These are phyloP conservation scores for Vicia faba DNA, from an alignment of 306 rosid species.

Conservation along the genomic window DNA sequence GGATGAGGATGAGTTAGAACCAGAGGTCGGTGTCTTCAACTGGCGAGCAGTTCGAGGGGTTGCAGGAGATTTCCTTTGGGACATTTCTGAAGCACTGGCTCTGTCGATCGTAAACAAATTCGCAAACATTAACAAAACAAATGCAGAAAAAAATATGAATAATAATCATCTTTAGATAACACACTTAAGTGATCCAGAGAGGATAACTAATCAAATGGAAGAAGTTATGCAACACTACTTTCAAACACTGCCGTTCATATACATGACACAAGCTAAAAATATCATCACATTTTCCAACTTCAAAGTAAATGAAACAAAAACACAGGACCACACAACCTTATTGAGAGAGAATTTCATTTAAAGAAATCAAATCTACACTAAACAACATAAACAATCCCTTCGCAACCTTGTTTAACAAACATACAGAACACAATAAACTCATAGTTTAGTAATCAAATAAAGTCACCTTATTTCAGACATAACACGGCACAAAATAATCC, in stretches of 20 bases:
- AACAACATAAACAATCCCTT: neutral
- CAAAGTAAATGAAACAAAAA: conserved; percentile 13
- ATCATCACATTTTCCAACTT: neutral
- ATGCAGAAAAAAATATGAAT: conserved; percentile 1
- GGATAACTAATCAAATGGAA: neutral
- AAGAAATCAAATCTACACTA: neutral
- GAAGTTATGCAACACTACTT: conserved; percentile 16
- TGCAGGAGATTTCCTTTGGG: conserved; percentile 67
- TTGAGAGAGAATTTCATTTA: neutral
- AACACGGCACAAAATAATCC: conserved; percentile 5
- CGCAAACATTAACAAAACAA: conserved; percentile 1
- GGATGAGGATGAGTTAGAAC: conserved; percentile 53
- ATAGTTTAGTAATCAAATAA: neutral
- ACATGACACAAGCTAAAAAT: neutral
- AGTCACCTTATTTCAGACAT: neutral
- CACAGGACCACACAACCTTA: neutral
- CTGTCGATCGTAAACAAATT: conserved; percentile 40
- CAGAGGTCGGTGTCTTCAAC: conserved; percentile 53
- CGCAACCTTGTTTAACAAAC: neutral
- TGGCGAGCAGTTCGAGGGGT: conserved; percentile 62
- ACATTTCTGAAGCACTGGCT: conserved; percentile 59
- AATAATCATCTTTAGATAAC: neutral
- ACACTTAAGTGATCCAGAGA: neutral
- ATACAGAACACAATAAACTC: neutral
- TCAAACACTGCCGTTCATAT: conserved; percentile 3